Evolutionary conservation across 495 filamentous ascomycete species (phyloP), one percentile per base, ranked within the genome.

Genomic region (Podospora tetraspora): DNA sequence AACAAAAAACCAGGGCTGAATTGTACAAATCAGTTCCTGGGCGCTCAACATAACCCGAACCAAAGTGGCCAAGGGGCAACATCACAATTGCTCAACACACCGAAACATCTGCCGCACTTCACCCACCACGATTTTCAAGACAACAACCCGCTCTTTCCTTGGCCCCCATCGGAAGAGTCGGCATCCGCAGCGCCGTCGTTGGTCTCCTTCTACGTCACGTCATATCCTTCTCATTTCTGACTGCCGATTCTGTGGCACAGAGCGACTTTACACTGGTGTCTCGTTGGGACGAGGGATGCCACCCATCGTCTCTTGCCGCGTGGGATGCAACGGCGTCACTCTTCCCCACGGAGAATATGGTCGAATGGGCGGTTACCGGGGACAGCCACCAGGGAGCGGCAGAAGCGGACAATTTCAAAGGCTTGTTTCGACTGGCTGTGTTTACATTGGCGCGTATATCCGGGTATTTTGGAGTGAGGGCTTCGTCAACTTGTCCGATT

Each of bases 341-440:
- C 22, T 24, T 59, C 6, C 43, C 9, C 22, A 19, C 59, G 59
- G 59, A 60, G 59, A 60, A 23, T 60, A 60, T 60, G 59, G 13
- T 11, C 59, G 23, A 60, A 60, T 60, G 22, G 59, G 59, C 23
- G 59, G 27, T 60, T 60, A 60, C 27, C 59, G 22, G 59, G 59
- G 21, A 60, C 27, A 25, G 23, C 59, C 59, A 60, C 22, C 59
- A 60, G 8, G 59, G 11, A 60, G 59, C 23, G 23, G 59, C 59
- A 29, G 27, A 29, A 24, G 23, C 59, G 59, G 59, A 60, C 59
- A 60, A 60, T 60, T 25, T 60, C 23, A 60, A 60, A 60, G 59
- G 59, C 59, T 60, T 60, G 24, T 60, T 60, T 60, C 23, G 23
- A 60, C 59, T 16, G 59, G 21, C 27, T 52, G 43, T 24, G 23